phyloP scores from a whole-genome alignment of 1,284 basidiomycete species.

The Ustilago lituana region DNA sequence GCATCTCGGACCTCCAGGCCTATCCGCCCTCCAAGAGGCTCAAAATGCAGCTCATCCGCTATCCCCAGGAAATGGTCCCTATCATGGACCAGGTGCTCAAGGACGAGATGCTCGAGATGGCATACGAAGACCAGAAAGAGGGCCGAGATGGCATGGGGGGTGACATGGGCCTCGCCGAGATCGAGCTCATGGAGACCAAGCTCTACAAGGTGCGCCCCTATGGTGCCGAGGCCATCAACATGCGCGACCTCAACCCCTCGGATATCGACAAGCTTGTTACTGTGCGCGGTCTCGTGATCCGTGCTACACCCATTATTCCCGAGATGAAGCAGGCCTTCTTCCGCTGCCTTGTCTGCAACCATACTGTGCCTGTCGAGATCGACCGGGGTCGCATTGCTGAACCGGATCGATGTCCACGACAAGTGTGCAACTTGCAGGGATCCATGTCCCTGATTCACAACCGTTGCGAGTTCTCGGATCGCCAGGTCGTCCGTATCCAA shows the following conservation, averaged over 20 bases:
- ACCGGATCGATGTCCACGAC: slow-evolving; percentile 87
- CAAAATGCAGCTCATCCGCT: slow-evolving; percentile 75
- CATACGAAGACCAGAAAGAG: slow-evolving; percentile 76
- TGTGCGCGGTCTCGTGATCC: slow-evolving; percentile 95
- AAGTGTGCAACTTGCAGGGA: slow-evolving; percentile 85
- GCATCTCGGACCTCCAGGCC: slow-evolving; percentile 85
- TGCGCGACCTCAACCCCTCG: slow-evolving; percentile 65
- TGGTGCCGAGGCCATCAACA: slow-evolving; percentile 74
- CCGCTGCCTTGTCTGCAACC: slow-evolving; percentile 93
- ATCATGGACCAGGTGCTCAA: slow-evolving; percentile 96
- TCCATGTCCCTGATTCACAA: slow-evolving; percentile 97
- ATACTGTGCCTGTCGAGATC: slow-evolving; percentile 93
- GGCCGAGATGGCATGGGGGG: slow-evolving; percentile 77
- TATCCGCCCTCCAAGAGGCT: slow-evolving; percentile 87
- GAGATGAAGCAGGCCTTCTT: slow-evolving; percentile 99
- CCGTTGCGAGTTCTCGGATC: slow-evolving; percentile 92
- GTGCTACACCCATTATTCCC: slow-evolving; percentile 95
- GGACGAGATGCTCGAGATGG: slow-evolving; percentile 71
- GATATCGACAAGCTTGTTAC: slow-evolving; percentile 77
- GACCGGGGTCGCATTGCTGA: slow-evolving; percentile 95
- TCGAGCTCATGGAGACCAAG: slow-evolving; percentile 68
- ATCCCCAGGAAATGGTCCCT: slow-evolving; percentile 95
- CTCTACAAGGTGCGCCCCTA: slow-evolving; percentile 93
- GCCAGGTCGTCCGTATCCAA: slow-evolving; percentile 93
- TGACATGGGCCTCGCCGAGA: slow-evolving; percentile 71